Evolutionary conservation across 805 yeast species (phyloP).

Genomic region (Gaillardinia entomophila): DNA sequence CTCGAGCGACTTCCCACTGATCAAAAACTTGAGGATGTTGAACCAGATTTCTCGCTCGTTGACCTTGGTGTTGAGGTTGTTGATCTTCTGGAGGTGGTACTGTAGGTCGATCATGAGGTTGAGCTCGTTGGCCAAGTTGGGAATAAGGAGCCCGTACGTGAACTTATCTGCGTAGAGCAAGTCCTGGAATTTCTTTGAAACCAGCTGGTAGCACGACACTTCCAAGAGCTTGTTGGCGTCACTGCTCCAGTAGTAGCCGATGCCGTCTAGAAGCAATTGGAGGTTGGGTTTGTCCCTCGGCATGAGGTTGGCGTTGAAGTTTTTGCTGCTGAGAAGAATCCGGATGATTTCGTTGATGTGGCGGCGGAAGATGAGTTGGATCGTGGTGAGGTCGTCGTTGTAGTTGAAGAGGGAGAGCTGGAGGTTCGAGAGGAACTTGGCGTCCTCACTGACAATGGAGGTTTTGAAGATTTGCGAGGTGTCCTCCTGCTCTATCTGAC

Average conservation of each 20-base stretch:
- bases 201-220: constrained; percentile 35
- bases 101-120: constrained; percentile 39
- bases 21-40: constrained; percentile 35
- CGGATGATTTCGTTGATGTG: constrained; percentile 39
- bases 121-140: constrained; percentile 34
- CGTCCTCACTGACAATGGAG: constrained; percentile 41
- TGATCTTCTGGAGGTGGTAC: constrained; percentile 34
- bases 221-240: constrained; percentile 36
- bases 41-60: constrained; percentile 36
- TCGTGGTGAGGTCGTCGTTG: constrained; percentile 42
- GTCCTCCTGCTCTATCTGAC: constrained; percentile 13
- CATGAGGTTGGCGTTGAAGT: constrained; percentile 19
- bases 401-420: constrained; percentile 38
- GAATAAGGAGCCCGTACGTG: constrained; percentile 26
- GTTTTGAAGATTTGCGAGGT: constrained; percentile 13
- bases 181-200: constrained; percentile 29
- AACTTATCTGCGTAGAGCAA: constrained; percentile 26
- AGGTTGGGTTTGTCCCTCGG: constrained; percentile 11
- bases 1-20: constrained; percentile 37
- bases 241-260: constrained; percentile 39
- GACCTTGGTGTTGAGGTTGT: constrained; percentile 13
- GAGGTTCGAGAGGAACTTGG: constrained; percentile 36
- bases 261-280: constrained; percentile 32
- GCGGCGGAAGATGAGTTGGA: constrained; percentile 37
- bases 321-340: constrained; percentile 31